phyloP scores from a whole-genome alignment of 495 filamentous ascomycete genomes.

The Tuber brumale region DNA sequence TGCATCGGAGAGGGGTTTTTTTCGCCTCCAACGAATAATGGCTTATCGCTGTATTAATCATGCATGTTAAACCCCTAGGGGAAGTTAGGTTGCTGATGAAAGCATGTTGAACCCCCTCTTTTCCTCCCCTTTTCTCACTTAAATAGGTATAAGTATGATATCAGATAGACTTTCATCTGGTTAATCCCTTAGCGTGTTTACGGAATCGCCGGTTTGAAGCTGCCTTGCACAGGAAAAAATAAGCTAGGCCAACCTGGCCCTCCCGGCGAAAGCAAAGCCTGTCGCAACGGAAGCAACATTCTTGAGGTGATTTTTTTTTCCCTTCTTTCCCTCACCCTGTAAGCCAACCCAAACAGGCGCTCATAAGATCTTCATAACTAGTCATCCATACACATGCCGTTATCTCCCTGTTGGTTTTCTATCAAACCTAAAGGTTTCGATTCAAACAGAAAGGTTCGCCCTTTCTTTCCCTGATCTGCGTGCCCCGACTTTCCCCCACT shows the following conservation, averaged over 20 bases:
- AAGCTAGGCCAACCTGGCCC: background rate
- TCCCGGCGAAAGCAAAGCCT: background rate
- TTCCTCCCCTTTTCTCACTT: background rate
- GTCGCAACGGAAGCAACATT: background rate
- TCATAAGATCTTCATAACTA: background rate
- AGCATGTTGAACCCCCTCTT: background rate
- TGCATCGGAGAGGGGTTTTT: background rate
- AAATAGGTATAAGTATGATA: background rate
- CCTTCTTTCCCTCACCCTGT: background rate
- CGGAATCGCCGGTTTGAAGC: background rate
- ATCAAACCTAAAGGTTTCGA: background rate
- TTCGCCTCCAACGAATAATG: background rate
- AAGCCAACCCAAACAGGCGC: background rate
- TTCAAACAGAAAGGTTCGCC: background rate
- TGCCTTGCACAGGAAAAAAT: background rate
- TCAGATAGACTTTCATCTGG: background rate
- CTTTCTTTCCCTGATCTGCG: background rate
- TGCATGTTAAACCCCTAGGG: background rate
- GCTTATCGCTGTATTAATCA: background rate
- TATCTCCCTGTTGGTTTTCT: background rate
- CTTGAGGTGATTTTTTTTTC: background rate
- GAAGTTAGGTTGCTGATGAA: background rate
- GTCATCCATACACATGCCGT: conserved; percentile 1
- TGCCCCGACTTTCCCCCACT: background rate
- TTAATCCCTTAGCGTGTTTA: background rate